Evolutionary conservation across 768 basidiomycete species (phyloP).

Genomic region (Crassisporium funariophilum): DNA sequence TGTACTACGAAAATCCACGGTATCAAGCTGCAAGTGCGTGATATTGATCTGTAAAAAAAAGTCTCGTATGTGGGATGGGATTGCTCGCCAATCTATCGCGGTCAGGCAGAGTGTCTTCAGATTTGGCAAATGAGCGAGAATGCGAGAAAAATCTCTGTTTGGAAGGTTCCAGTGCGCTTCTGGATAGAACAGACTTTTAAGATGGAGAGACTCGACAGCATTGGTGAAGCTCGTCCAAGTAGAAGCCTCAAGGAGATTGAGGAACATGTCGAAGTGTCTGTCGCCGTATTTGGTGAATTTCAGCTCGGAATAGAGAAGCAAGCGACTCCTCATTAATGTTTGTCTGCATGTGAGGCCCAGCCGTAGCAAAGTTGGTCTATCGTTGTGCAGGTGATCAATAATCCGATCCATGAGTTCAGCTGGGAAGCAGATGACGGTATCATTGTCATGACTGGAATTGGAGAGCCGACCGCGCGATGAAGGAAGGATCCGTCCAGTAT

Average conservation of each 20-base stretch:
- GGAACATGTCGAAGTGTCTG: not conserved
- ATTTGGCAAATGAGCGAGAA: conserved; percentile 3
- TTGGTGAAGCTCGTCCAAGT: not conserved
- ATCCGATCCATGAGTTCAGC: conserved; percentile 9
- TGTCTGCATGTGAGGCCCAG: conserved; percentile 1
- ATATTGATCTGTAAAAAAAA: conserved; percentile 5
- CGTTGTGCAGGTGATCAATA: conserved; percentile 12
- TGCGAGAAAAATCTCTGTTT: not conserved
- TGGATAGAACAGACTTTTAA: not conserved
- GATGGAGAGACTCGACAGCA: not conserved
- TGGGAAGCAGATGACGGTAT: conserved; percentile 4
- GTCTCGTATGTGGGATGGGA: conserved; percentile 5
- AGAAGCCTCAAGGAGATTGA: not conserved
- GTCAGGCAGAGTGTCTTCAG: conserved; percentile 7
- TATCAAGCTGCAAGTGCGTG: not conserved
- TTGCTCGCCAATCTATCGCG: conserved; percentile 1
- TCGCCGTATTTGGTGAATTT: conserved; percentile 2
- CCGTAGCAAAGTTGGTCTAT: conserved; percentile 3
- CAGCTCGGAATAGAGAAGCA: not conserved
- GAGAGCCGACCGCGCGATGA: not conserved
- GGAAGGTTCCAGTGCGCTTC: not conserved
- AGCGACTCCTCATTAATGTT: not conserved
- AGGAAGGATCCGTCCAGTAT: not conserved
- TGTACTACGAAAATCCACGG: not conserved
- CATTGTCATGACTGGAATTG: not conserved